Conservation (phyloP, 495 filamentous ascomycete species). For the Hypomontagnella monticulosa region DNA sequence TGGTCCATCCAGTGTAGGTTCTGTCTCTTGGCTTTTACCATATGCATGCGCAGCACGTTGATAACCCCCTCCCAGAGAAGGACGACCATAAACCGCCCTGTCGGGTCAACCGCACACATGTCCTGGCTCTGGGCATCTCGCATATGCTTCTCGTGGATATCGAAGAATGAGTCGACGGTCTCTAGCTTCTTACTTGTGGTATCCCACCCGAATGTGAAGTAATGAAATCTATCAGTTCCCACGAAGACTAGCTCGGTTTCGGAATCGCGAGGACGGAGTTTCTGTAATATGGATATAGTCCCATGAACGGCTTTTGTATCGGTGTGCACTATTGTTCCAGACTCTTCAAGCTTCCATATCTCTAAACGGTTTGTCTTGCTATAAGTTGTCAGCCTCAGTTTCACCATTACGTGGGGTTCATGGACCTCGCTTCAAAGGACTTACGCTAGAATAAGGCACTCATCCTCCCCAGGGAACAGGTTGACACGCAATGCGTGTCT, state of each 20-base stretch:
- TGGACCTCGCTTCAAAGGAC: conserved; percentile 45
- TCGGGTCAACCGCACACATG: conserved; percentile 84
- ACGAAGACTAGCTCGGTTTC: conserved; percentile 89
- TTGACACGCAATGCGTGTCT: conserved; percentile 84
- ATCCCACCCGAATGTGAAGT: conserved; percentile 92
- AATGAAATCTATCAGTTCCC: conserved; percentile 86
- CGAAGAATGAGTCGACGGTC: conserved; percentile 74
- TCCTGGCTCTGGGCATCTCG: conserved; percentile 79
- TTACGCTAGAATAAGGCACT: conserved; percentile 89
- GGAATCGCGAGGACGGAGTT: conserved; percentile 76
- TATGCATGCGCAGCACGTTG: conserved; percentile 68
- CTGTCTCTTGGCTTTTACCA: conserved; percentile 63
- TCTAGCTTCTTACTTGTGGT: conserved; percentile 64
- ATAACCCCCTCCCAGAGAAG: conserved; percentile 91
- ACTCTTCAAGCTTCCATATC: conserved; percentile 68
- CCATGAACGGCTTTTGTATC: conserved; percentile 79
- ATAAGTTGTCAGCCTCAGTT: conserved; percentile 14
- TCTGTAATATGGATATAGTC: conserved; percentile 84
- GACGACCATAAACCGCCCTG: conserved; percentile 80
- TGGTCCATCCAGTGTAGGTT: conserved; percentile 74
- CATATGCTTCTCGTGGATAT: conserved; percentile 81
- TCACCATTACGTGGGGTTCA: neutral
- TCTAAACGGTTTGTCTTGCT: conserved; percentile 95
- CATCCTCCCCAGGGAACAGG: conserved; percentile 75
- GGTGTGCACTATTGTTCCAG: conserved; percentile 59